Evolutionary conservation across 2,329 filamentous ascomycete genomes (phyloP), one percentile per base, ranked within the genome.

Genomic region (Colletotrichum sp.): DNA sequence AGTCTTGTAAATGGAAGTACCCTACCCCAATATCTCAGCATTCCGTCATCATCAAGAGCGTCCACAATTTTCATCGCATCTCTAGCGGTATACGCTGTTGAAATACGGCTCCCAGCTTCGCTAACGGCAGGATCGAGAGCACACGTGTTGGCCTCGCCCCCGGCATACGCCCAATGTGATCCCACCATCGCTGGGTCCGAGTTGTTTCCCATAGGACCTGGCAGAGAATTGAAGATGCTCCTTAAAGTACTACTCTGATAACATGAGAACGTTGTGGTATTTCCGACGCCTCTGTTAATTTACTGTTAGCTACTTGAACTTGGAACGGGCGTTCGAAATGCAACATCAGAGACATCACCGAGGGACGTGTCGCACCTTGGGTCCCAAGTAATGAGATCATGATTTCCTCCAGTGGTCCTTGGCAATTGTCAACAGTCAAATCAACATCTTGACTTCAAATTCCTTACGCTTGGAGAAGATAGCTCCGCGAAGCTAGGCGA

Each of bases 21-120:
- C 25, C 16, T 28, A 58, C 55, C 55, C 55, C 55, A 58, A n/a
- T 58, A 58, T 58, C 55, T 58, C 27, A 58, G 55, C 55, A 58
- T 27, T n/a, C 25, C 25, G 25, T 58, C 55, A 16, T 58, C 55
- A 16, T 58, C 55, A n/a, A 58, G 25, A 18, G 55, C 55, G 15
- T 58, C 25, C 8, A 58, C 55, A 6, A 58, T 58, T n/a, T 58
- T 0, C 55, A 58, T 58, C 15, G 27, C 27, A 30, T 58, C 55
- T 58, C 55, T 58, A 27, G 55, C 55, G 22, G 55, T 58, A 30
- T 58, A 58, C 7, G 55, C 55, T 30, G 55, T 58, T 27, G 25
- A 27, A n/a, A 58, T 58, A 6, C 22, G 55, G 16, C 55, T 58
- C 25, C 55, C 55, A 16, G 0, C 0, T 1, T 58, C 27, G 27